Evolutionary conservation across 2,329 filamentous ascomycete genomes (phyloP), one percentile per base, ranked within the genome.

Genomic region (Phaeosphaeriaceae sp.): DNA sequence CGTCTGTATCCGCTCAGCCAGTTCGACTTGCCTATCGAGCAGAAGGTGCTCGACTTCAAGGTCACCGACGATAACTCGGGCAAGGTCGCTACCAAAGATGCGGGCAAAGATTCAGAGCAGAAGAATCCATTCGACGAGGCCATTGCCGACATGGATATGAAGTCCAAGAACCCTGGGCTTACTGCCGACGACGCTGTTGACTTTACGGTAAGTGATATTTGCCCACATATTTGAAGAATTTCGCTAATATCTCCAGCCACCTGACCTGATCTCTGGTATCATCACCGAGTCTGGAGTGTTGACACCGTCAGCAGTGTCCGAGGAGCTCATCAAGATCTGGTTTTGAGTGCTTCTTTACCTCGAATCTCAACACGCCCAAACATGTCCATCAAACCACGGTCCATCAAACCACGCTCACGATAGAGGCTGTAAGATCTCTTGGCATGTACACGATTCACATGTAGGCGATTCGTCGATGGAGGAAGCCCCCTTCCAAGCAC

Each of bases 1-100:
- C 86, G 93, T 69, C 85, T 95, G 54, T 95, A 93, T 70, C 92
- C 94, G 1, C 81, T 95, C 21, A 88, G 89, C 62, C 92, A 97
- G 78, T 87, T 89, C 58, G 91, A 95, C 72, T 81, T 96, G 57
- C 91, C 91, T 0, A 88, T 96, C 65, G 86, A 90, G 72, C 92
- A 97, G 78, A 85, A 87, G 33, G 85, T 96, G 15, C 83, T 95
- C 58, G 87, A 91, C 49, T 96, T 95, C 75, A 84, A 83, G 67
- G 87, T 86, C 5, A 81, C 80, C 41, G 81, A 83, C 13, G 76
- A 77, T 6, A 51, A 33, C 48, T 46, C 49, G 55, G 54, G 17
- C 53, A 36, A 36, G 31, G 31, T 15, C 31, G 42, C 4, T 45
- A 21, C 19, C 6, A 45, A 45, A 15, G 42, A 45, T 21, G 42